A percentile compares a stretch with the other conserved stretches of the same genome.
Conservation (phyloP, 2,329 filamentous ascomycete genomes). For the Trichoderma koningii region DNA sequence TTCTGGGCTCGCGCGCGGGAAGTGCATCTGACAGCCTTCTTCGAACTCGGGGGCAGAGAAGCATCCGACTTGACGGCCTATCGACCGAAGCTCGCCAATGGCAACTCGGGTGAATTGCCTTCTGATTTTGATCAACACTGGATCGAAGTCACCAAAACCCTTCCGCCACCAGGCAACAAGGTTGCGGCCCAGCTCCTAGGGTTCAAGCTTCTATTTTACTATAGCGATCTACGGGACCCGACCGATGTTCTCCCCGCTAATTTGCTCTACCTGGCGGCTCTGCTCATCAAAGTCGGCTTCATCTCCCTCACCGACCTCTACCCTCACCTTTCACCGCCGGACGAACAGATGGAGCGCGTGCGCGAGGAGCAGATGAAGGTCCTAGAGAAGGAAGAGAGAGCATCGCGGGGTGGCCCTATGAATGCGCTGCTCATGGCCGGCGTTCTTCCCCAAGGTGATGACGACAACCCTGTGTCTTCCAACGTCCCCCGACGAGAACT, state of each 20-base stretch:
- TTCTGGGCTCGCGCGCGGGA: constrained; percentile 85
- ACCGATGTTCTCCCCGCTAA: constrained; percentile 85
- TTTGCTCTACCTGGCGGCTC: constrained; percentile 84
- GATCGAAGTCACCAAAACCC: constrained; percentile 77
- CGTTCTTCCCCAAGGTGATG: constrained; percentile 65
- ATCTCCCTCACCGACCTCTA: constrained; percentile 90
- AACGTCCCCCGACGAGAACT: constrained; percentile 53
- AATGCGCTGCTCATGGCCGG: constrained; percentile 89
- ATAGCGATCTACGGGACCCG: constrained; percentile 73
- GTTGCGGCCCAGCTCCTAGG: constrained; percentile 93
- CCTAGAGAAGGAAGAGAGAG: constrained; percentile 74
- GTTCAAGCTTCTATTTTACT: constrained; percentile 96
- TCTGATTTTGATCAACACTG: constrained; percentile 67
- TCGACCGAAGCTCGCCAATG: constrained; percentile 44
- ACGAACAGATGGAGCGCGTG: constrained; percentile 78
- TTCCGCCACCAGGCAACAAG: constrained; percentile 82
- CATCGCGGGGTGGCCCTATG: constrained; percentile 67
- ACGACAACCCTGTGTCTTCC: constrained; percentile 64
- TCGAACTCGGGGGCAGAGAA: constrained; percentile 77
- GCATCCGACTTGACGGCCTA: constrained; percentile 61
- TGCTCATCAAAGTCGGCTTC: constrained; percentile 96
- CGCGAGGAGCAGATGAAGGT: constrained; percentile 71
- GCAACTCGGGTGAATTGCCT: constrained; percentile 44
- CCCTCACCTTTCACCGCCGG: constrained; percentile 83
- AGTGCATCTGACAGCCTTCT: constrained; percentile 80